A percentile compares a stretch with the other conserved stretches of the same genome.
These are phyloP conservation scores for Borovskyia barvae DNA, from an alignment of 208 protist species.

Conservation along the genomic window DNA sequence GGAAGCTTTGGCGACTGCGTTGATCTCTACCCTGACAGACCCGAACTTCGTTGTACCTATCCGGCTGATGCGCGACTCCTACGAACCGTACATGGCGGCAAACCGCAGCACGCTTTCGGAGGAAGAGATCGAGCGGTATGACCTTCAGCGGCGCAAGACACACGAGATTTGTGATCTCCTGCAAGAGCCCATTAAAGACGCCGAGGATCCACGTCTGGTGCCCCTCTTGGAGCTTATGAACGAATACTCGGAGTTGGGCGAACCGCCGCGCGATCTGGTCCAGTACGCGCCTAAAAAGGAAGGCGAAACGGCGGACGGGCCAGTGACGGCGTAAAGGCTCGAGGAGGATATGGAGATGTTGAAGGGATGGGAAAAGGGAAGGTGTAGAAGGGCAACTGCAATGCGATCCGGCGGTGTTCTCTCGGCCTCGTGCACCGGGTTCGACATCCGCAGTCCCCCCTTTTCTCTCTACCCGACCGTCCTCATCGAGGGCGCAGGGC, in stretches of 20 bases:
- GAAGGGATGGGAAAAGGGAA: no score
- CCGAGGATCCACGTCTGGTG: slow-evolving; percentile 45
- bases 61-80: slow-evolving; percentile 61
- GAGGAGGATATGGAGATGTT: no score
- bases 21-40: slow-evolving; percentile 48
- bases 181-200: slow-evolving; percentile 29
- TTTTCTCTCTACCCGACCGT: no score
- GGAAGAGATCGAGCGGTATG: slow-evolving; percentile 53
- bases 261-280: slow-evolving; percentile 44
- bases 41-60: slow-evolving; percentile 63
- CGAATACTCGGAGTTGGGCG: slow-evolving; percentile 65
- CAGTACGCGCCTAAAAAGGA: slow-evolving; percentile 29
- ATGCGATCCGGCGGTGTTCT: no score
- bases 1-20: slow-evolving; percentile 37
- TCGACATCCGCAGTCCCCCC: no score
- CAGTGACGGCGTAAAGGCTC: no score
- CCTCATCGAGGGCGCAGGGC: no score
- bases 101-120: slow-evolving; percentile 27
- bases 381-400: no score
- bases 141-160: slow-evolving; percentile 44
- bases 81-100: slow-evolving; percentile 46
- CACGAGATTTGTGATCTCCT: slow-evolving; percentile 66
- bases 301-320: no score
- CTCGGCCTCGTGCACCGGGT: no score
- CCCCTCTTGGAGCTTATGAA: slow-evolving; percentile 60